Conservation (phyloP, 306 rosid species). For the Vigna hirtella region DNA sequence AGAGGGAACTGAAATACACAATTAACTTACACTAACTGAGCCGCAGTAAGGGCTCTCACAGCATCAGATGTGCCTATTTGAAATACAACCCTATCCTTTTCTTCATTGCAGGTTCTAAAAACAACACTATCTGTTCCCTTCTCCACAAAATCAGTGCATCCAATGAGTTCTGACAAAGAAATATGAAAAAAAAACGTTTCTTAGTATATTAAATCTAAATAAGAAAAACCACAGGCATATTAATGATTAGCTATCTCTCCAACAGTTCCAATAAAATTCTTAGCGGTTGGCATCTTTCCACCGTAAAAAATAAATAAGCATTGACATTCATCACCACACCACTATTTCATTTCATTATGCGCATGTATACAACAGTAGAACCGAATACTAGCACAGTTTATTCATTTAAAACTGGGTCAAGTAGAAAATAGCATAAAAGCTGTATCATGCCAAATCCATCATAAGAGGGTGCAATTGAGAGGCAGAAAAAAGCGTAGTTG, state of each 20-base stretch:
- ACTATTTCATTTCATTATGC: slow-evolving; percentile 12
- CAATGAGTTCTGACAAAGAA: slow-evolving; percentile 57
- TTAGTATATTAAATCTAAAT: slow-evolving; percentile 30
- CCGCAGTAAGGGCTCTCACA: slow-evolving; percentile 79
- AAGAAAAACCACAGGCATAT: slow-evolving; percentile 1
- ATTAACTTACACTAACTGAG: slow-evolving; percentile 79
- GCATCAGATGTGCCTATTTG: slow-evolving; percentile 93
- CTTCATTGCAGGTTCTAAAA: slow-evolving; percentile 85
- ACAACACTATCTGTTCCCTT: slow-evolving; percentile 75
- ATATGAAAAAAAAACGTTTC: background rate
- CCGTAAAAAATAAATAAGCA: background rate
- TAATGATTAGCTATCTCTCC: slow-evolving; percentile 16
- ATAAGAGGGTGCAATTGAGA: background rate
- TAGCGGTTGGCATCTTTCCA: background rate
- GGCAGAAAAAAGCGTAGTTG: background rate
- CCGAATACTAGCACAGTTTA: background rate
- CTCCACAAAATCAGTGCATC: slow-evolving; percentile 85
- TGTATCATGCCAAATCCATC: background rate
- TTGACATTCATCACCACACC: slow-evolving; percentile 26
- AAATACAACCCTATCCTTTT: slow-evolving; percentile 77
- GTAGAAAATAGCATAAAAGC: background rate
- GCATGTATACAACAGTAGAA: slow-evolving; percentile 17
- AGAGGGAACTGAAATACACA: slow-evolving; percentile 16
- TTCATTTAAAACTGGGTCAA: background rate
- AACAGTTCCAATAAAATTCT: slow-evolving; percentile 9